These are phyloP conservation scores for Elsinoe fawcettii DNA, from an alignment of 2,329 filamentous ascomycete genomes.

Conservation along the genomic window DNA sequence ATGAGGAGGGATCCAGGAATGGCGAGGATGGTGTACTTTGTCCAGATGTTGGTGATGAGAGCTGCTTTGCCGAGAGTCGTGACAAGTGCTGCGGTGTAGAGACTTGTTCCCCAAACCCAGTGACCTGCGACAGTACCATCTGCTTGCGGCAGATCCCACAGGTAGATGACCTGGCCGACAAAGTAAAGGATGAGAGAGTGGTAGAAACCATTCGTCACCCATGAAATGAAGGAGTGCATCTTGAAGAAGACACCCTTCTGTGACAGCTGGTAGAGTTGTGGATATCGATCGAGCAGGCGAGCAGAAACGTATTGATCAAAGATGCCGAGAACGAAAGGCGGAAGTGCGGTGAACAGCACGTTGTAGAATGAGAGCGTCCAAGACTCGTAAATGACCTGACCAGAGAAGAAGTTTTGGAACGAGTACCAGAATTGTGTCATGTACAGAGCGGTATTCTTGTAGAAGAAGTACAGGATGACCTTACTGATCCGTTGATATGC, in stretches of 20 bases:
- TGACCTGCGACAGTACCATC: conserved; percentile 82
- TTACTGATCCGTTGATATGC: conserved; percentile 96
- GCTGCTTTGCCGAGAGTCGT: conserved; percentile 93
- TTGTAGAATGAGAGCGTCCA: conserved; percentile 99
- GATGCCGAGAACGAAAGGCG: conserved; percentile 88
- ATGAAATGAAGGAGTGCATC: conserved; percentile 83
- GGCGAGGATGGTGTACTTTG: conserved; percentile 91
- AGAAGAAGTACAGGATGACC: conserved; percentile 96
- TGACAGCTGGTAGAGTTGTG: conserved; percentile 87
- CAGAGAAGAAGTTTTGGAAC: conserved; percentile 97
- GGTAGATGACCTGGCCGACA: conserved; percentile 72
- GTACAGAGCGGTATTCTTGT: conserved; percentile 98
- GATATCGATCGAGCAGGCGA: conserved; percentile 85
- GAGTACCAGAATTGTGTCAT: conserved; percentile 99
- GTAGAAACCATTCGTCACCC: conserved; percentile 92
- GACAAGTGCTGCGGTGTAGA: conserved; percentile 87
- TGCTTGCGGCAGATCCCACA: conserved; percentile 65
- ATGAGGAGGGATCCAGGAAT: conserved; percentile 89
- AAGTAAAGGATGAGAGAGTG: conserved; percentile 93
- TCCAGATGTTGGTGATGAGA: conserved; percentile 95
- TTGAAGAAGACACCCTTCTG: conserved; percentile 92
- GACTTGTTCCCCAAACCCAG: conserved; percentile 95
- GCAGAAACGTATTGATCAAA: conserved; percentile 97
- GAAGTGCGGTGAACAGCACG: conserved; percentile 91
- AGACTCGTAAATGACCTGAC: conserved; percentile 96